Evolutionary conservation across 805 yeast species (phyloP).

Genomic region (Wickerhamiella bombiphila): DNA sequence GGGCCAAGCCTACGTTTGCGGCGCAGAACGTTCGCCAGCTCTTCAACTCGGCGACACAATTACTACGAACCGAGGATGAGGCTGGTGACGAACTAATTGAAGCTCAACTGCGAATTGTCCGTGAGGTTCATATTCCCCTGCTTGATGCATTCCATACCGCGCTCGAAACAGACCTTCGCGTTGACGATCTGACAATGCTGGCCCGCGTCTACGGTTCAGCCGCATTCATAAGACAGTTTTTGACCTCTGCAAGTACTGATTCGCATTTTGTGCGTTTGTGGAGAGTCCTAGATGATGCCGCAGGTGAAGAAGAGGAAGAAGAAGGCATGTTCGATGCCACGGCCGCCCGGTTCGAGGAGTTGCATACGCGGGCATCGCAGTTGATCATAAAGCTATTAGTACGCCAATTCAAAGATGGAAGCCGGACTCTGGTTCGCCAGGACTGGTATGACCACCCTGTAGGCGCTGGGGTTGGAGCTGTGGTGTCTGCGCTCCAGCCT

Average conservation of each 20-base stretch:
- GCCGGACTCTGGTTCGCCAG: slow-evolving; percentile 6
- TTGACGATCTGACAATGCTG: slow-evolving; percentile 26
- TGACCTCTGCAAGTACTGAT: slow-evolving; percentile 32
- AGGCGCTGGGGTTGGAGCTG: slow-evolving; percentile 1
- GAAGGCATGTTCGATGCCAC: slow-evolving; percentile 1
- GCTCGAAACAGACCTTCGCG: slow-evolving; percentile 29
- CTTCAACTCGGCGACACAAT: slow-evolving; percentile 40
- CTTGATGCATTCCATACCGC: slow-evolving; percentile 37
- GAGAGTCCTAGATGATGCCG: slow-evolving; percentile 13
- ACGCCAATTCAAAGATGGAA: slow-evolving; percentile 5
- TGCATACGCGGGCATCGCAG: slow-evolving; percentile 6
- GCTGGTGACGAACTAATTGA: slow-evolving; percentile 15
- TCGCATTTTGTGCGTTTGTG: slow-evolving; percentile 1
- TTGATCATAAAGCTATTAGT: slow-evolving; percentile 5
- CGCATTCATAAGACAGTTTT: slow-evolving; percentile 26
- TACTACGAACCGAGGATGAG: slow-evolving; percentile 24
- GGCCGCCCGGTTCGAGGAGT: slow-evolving; percentile 2
- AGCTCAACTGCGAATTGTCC: slow-evolving; percentile 40
- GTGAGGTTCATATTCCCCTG: slow-evolving; percentile 42
- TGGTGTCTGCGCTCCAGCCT: background rate
- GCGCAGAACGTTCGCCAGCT: slow-evolving; percentile 43
- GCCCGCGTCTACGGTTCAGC: slow-evolving; percentile 28
- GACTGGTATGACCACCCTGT: slow-evolving; percentile 20
- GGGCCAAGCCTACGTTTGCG: slow-evolving; percentile 48
- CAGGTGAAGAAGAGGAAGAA: background rate